Evolutionary conservation across 2,329 filamentous ascomycete genomes (phyloP).

Genomic region (Ophiostoma pallidulum): DNA sequence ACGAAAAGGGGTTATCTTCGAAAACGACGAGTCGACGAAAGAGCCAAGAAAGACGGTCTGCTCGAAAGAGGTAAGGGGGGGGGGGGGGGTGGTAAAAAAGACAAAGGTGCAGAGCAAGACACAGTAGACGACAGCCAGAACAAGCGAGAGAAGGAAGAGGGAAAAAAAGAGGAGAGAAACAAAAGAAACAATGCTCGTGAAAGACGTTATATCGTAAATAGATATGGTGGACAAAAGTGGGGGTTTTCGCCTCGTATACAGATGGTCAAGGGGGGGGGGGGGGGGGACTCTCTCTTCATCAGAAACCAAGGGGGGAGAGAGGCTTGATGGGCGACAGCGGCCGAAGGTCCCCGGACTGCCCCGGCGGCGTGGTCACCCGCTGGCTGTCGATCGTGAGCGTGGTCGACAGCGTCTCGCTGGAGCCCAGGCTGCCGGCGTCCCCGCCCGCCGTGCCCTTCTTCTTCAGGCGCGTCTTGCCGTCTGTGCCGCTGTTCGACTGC

Average conservation of each 20-base stretch:
- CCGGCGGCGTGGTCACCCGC: slow-evolving; percentile 26
- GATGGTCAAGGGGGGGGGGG: too few relatives aligned
- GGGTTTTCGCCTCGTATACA: slow-evolving; percentile 2
- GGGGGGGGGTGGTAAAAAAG: too few relatives aligned
- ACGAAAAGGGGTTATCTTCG: too few relatives aligned
- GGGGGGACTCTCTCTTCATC: too few relatives aligned
- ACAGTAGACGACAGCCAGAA: too few relatives aligned
- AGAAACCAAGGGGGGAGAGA: slow-evolving; percentile 53
- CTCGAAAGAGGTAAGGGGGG: too few relatives aligned
- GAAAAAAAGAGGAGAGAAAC: neutral
- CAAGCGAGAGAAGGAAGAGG: neutral
- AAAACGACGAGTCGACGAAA: too few relatives aligned
- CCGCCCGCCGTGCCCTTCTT: slow-evolving; percentile 32
- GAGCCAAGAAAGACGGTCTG: neutral
- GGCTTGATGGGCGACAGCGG: slow-evolving; percentile 59
- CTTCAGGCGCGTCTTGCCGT: slow-evolving; percentile 28
- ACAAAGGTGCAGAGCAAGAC: neutral
- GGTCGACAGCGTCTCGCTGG: slow-evolving; percentile 36
- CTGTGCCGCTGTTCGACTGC: slow-evolving; percentile 29
- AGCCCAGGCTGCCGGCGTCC: slow-evolving; percentile 36
- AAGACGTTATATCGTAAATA: slow-evolving; percentile 15
- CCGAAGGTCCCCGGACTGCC: slow-evolving; percentile 35
- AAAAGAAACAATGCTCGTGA: slow-evolving; percentile 7
- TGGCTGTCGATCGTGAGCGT: slow-evolving; percentile 38
- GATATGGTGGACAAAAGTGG: slow-evolving; percentile 4